Conservation (phyloP, 2,329 filamentous ascomycete species). For the Neonectria coccinea region DNA sequence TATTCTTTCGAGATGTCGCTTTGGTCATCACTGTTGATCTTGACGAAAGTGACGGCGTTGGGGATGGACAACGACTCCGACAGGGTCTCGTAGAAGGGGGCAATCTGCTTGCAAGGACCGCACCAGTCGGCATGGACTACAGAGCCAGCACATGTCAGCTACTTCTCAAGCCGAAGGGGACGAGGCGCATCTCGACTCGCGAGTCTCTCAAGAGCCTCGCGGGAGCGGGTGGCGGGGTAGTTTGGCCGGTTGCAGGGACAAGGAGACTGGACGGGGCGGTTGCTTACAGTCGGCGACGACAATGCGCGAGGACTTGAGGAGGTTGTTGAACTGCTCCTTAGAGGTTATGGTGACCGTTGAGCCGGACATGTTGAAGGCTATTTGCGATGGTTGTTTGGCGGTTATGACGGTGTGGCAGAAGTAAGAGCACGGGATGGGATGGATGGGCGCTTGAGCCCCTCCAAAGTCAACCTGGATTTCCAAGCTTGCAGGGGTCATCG, state of each 20-base stretch:
- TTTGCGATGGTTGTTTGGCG: slow-evolving; percentile 35
- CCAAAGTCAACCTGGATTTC: slow-evolving; percentile 34
- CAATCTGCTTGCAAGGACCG: slow-evolving; percentile 84
- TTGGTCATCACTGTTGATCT: slow-evolving; percentile 85
- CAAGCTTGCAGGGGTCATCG: slow-evolving; percentile 42
- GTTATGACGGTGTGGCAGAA: slow-evolving; percentile 42
- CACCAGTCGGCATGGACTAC: slow-evolving; percentile 91
- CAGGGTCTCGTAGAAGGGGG: slow-evolving; percentile 84
- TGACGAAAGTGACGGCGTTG: slow-evolving; percentile 83
- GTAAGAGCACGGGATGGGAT: slow-evolving; percentile 30
- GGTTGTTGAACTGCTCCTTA: slow-evolving; percentile 71
- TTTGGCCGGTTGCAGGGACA: slow-evolving; percentile 10
- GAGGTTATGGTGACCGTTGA: slow-evolving; percentile 54
- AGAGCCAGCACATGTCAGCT: slow-evolving; percentile 35
- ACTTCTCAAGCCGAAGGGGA: slow-evolving; percentile 18
- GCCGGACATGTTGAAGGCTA: slow-evolving; percentile 46
- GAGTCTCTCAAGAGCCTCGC: slow-evolving; percentile 17
- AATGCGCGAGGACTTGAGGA: slow-evolving; percentile 79
- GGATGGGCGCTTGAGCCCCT: slow-evolving; percentile 35
- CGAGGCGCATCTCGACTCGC: slow-evolving; percentile 28
- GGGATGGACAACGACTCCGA: slow-evolving; percentile 77
- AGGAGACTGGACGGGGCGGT: slow-evolving; percentile 2
- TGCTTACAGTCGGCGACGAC: slow-evolving; percentile 89
- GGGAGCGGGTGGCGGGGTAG: slow-evolving; percentile 37
- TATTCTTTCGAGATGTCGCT: slow-evolving; percentile 80